phyloP scores from a whole-genome alignment of 371 early-diverging fungal genomes.

The Enteropsectra breve region DNA sequence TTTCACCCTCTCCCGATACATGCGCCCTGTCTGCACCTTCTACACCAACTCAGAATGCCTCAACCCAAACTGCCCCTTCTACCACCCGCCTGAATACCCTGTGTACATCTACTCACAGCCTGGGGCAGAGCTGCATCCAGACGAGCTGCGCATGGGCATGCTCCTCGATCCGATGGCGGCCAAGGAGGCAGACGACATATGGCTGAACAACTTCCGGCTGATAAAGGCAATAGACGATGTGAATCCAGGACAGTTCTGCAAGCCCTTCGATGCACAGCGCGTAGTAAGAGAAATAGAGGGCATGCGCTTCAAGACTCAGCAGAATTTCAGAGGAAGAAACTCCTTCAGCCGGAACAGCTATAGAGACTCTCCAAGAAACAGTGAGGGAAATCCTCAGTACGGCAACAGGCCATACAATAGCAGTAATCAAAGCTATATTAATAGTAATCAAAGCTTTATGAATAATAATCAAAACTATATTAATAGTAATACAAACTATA shows the following conservation, averaged over 20 bases:
- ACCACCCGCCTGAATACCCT: slow-evolving; percentile 12
- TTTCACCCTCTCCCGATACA: not conserved
- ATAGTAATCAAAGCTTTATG: no score
- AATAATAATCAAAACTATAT: no score
- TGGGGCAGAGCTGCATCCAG: slow-evolving; percentile 11
- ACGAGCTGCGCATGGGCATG: slow-evolving; percentile 12
- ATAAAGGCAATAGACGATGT: not conserved
- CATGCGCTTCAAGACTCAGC: no score
- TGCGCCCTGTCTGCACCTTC: slow-evolving; percentile 22
- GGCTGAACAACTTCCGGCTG: slow-evolving; percentile 13
- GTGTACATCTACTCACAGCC: slow-evolving; percentile 10
- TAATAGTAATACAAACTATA: no score
- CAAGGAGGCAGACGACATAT: slow-evolving; percentile 15
- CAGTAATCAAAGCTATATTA: no score
- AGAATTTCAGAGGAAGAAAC: no score
- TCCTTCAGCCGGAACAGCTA: no score
- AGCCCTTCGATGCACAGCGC: not conserved
- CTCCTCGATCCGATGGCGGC: not conserved
- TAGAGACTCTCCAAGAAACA: no score
- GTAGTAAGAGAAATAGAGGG: slow-evolving; percentile 1
- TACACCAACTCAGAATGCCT: slow-evolving; percentile 1
- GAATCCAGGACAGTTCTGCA: slow-evolving; percentile 15
- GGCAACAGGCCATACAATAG: no score
- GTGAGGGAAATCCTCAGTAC: no score
- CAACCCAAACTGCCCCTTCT: slow-evolving; percentile 5